Evolutionary conservation across 176 grass and related monocot species (phyloP), one percentile per base, ranked within the genome.

Genomic region (Oryza glumipatula): DNA sequence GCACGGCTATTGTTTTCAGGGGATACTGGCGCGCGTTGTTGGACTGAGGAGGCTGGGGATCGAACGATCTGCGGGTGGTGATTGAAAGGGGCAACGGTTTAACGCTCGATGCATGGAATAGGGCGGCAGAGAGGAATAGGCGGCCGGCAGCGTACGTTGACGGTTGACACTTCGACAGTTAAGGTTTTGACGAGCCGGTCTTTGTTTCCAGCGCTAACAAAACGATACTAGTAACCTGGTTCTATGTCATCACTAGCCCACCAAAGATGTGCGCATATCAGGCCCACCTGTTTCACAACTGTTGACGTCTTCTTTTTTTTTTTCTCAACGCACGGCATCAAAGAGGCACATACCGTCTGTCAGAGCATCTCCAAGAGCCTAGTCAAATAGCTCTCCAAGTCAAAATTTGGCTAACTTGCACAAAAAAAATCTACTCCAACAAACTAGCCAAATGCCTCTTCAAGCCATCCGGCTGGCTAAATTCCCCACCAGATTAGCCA

Each of bases 11-110:
- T 48, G 46, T 10, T 46, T 46, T 49, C 19, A 11, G 38, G 38
- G 38, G 44, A 38, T 16, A 43, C 52, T 36, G 74, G 80, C 76
- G 1, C 43, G 76, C 52, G 21, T 71, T 70, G 28, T 63, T 77
- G 73, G 70, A 82, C 79, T 11, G n/a, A 77, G 44, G 17, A 12
- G 10, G 43, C 0, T 0, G 26, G 43, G 48, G 23, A 51, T 33
- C 39, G 76, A 6, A 21, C 4, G 9, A 17, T 19, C 0, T 19
- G 22, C 23, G n/a, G 4, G 6, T 22, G 67, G 21, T n/a, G 3
- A 36, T 19, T 68, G 43, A 11, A 36, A 74, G 28, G 3, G 17
- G 54, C 22, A 28, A 52, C 58, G 24, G 44, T 7, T 51, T n/a
- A 21, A 63, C 16, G 7, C 12, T 16, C 16, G 54, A 58, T 58